These are phyloP conservation scores for Aureobasidium sp. DNA, from an alignment of 2,329 filamentous ascomycete species.

Conservation along the genomic window DNA sequence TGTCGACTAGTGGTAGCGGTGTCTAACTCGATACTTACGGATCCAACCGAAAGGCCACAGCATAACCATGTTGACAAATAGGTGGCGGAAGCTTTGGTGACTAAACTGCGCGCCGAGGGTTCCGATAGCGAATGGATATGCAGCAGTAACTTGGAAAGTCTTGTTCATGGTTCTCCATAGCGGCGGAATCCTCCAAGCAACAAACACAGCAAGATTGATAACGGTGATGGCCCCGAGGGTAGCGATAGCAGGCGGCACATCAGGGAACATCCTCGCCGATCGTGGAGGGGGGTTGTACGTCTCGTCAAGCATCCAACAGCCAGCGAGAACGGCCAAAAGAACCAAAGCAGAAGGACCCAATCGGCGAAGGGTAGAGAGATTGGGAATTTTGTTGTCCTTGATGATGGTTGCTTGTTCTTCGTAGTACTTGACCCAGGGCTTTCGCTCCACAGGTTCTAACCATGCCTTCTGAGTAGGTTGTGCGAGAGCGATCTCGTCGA, in stretches of 20 bases:
- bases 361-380: slow-evolving; percentile 29
- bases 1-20: not conserved
- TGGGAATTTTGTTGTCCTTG: slow-evolving; percentile 25
- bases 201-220: slow-evolving; percentile 49
- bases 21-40: slow-evolving; percentile 26
- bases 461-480: slow-evolving; percentile 18
- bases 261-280: slow-evolving; percentile 48
- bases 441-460: slow-evolving; percentile 23
- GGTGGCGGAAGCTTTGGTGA: slow-evolving; percentile 55
- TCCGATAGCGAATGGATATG: slow-evolving; percentile 53
- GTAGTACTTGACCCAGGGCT: slow-evolving; percentile 30
- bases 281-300: slow-evolving; percentile 42
- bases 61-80: slow-evolving; percentile 54
- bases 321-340: slow-evolving; percentile 21
- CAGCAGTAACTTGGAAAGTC: slow-evolving; percentile 57
- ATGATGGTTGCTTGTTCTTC: slow-evolving; percentile 27
- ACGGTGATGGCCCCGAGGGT: slow-evolving; percentile 55
- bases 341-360: slow-evolving; percentile 38
- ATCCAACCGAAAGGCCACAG: slow-evolving; percentile 58
- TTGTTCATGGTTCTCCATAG: slow-evolving; percentile 59
- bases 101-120: slow-evolving; percentile 60
- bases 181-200: slow-evolving; percentile 55
- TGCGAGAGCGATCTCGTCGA: slow-evolving; percentile 8
- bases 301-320: slow-evolving; percentile 33
- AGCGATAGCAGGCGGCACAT: slow-evolving; percentile 52